A percentile compares a stretch with the other conserved stretches of the same genome.
These are phyloP conservation scores for Myrmaecium sp. DNA, from an alignment of 2,329 filamentous ascomycete species.

Conservation along the genomic window DNA sequence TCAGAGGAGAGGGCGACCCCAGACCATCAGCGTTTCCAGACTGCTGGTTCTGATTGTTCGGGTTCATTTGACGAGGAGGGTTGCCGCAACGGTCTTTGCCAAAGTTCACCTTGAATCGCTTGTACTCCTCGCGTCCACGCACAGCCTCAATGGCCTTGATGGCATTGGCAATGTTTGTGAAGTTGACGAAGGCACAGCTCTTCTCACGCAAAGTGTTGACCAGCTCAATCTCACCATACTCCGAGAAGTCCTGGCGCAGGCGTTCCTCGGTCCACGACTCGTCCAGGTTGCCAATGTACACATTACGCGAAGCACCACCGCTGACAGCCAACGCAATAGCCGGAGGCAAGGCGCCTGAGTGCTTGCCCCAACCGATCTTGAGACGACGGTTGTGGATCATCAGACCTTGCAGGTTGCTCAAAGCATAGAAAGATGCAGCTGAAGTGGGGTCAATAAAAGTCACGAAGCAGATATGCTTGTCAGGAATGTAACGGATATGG, in stretches of 20 bases:
- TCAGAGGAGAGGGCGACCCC: constrained; percentile 39
- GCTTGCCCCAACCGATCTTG: constrained; percentile 99
- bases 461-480: constrained; percentile 99
- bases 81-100: constrained; percentile 98
- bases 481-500: constrained; percentile 96
- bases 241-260: constrained; percentile 86
- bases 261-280: constrained; percentile 96
- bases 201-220: constrained; percentile 95
- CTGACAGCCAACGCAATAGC: constrained; percentile 93
- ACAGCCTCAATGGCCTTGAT: constrained; percentile 99
- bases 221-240: constrained; percentile 94
- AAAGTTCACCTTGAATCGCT: constrained; percentile 98
- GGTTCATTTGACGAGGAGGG: constrained; percentile 71
- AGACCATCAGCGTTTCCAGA: constrained; percentile 41
- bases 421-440: constrained; percentile 89
- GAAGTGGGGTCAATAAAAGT: constrained; percentile 98
- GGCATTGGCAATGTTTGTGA: constrained; percentile 98
- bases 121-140: constrained; percentile 88
- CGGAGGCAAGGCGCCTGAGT: constrained; percentile 87
- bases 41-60: constrained; percentile 43
- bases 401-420: constrained; percentile 91
- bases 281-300: constrained; percentile 94
- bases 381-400: constrained; percentile 98
- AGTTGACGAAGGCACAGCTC: constrained; percentile 98
- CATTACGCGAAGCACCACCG: constrained; percentile 92